Base-by-base conservation (phyloP, 2,329 filamentous ascomycete genomes). In the Cladorrhinum sp. region DNA sequence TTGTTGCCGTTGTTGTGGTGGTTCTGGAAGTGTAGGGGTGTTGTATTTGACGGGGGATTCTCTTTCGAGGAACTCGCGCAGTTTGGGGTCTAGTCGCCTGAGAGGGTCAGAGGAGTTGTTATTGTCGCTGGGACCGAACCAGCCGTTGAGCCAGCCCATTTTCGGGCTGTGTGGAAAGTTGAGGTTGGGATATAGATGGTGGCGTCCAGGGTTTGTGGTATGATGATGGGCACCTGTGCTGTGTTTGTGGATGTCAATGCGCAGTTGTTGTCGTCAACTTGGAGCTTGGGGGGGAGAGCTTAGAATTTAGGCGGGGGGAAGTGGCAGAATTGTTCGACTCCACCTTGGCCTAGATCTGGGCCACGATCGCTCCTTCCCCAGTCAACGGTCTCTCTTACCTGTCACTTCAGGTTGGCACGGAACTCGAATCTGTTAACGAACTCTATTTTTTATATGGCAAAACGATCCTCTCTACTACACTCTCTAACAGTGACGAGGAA, bases 11-110 rank as follows among this genome's bases (percentile, higher is more conserved):
- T 52, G 62, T 42, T 20, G 60, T 61, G 57, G 59, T 33, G 60
- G 54, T 46, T 66, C 58, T 60, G 71, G 68, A 60, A 66, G 30
- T 12, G 16, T 9, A 10, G 57, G 42, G 16, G 64, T 61, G 61
- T 72, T 70, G 78, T 89, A 88, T 76, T 90, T 90, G 68, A 88
- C 79, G 30, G 91, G 89, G 24, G 90, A 88, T 79, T 96, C 91
- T 75, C 88, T 87, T 72, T 92, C 82, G 71, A 96, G 86, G 74
- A 93, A 96, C 66, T 94, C 89, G 70, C 89, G 89, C 60, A 96
- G 84, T 65, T 88, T 87, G 42, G 91, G 90, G 71, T 96, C 92
- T 69, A 97, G 86, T 68, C 90, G 87, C 68, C 83, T 81, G 66
- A 92, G 81, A 23, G 90, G 87, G 71, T 91, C 85, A n/a, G n/a